Evolutionary conservation across 2,329 filamentous ascomycete genomes (phyloP).

Genomic region (Ophiosphaerella herpotricha): DNA sequence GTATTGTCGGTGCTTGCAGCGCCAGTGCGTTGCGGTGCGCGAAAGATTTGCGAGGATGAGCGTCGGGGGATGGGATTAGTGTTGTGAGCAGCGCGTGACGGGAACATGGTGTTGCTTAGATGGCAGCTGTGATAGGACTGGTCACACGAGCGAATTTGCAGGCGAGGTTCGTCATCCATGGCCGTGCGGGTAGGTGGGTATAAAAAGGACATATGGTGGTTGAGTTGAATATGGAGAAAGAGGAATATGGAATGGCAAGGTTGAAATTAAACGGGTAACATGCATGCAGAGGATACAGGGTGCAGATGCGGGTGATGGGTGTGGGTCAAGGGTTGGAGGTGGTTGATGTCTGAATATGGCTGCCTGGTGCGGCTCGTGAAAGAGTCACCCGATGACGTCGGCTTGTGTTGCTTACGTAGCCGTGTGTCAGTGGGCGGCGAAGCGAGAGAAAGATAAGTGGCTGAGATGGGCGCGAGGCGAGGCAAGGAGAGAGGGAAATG

Average conservation of each 20-base stretch:
- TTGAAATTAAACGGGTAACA: conserved; percentile 10
- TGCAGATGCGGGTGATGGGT: conserved; percentile 25
- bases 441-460: neutral
- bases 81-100: conserved; percentile 20
- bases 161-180: conserved; percentile 16
- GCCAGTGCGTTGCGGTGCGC: conserved; percentile 12
- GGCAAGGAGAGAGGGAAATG: conserved; percentile 5
- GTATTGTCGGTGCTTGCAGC: conserved; percentile 2
- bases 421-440: conserved; percentile 12
- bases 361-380: conserved; percentile 29
- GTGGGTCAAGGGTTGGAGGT: conserved; percentile 1
- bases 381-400: conserved; percentile 41
- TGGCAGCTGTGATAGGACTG: conserved; percentile 14
- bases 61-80: conserved; percentile 14
- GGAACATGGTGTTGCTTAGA: conserved; percentile 17
- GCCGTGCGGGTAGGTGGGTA: neutral
- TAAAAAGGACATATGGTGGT: too few species aligned
- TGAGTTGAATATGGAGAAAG: neutral
- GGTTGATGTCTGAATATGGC: conserved; percentile 21
- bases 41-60: conserved; percentile 8
- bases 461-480: conserved; percentile 1
- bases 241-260: too few species aligned
- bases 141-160: conserved; percentile 25
- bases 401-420: conserved; percentile 21
- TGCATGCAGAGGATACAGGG: conserved; percentile 18